These are phyloP conservation scores for Entomortierella beljakovae DNA, from an alignment of 192 early-diverging fungal species.

Conservation along the genomic window DNA sequence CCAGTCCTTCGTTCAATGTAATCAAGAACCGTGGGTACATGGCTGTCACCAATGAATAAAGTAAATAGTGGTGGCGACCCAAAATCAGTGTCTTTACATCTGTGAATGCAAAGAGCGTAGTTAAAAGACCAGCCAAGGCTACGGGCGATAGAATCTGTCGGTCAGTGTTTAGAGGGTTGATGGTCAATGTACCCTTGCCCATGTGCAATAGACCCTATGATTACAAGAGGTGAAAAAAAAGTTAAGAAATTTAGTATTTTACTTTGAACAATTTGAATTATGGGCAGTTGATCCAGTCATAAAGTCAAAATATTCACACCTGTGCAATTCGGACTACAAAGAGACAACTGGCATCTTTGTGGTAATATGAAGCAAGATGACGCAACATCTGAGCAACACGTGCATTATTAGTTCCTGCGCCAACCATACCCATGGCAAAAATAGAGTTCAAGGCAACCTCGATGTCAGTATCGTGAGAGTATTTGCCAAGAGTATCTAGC, in stretches of 20 bases:
- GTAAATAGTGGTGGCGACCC: constrained; percentile 90
- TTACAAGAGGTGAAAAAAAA: neutral
- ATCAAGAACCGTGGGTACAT: constrained; percentile 99
- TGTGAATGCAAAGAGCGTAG: constrained; percentile 91
- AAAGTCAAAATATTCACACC: constrained; percentile 57
- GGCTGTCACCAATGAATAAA: constrained; percentile 93
- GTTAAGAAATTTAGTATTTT: neutral
- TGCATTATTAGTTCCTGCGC: constrained; percentile 99
- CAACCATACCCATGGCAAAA: constrained; percentile 99
- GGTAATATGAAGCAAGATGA: constrained; percentile 96
- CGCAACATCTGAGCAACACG: constrained; percentile 97
- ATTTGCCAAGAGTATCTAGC: constrained; percentile 96
- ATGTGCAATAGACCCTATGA: constrained; percentile 86
- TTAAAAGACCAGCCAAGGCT: constrained; percentile 87
- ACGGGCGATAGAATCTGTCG: constrained; percentile 92
- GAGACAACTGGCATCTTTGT: constrained; percentile 91
- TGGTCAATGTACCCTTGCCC: constrained; percentile 98
- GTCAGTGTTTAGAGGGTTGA: constrained; percentile 96
- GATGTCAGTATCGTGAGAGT: constrained; percentile 98
- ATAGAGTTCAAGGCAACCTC: constrained; percentile 96
- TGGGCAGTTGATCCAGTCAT: no score
- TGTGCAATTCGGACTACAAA: constrained; percentile 90
- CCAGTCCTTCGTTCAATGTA: constrained; percentile 92
- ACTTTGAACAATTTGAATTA: no score
- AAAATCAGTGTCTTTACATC: constrained; percentile 93